Conservation (phyloP, 352 stramenopile species). For the Phytophthora pistaciae region DNA sequence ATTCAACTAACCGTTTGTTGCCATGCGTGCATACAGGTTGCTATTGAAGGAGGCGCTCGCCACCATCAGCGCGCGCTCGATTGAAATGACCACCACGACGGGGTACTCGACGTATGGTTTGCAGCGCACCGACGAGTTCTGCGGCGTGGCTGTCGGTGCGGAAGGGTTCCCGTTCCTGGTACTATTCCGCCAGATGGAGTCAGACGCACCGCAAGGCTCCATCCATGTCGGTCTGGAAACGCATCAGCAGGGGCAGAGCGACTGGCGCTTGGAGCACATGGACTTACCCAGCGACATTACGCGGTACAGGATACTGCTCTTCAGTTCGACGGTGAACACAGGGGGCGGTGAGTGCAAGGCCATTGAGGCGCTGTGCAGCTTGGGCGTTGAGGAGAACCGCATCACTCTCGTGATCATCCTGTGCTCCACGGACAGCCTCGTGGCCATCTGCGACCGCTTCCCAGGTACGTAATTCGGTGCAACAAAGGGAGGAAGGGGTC, state of each 20-base stretch:
- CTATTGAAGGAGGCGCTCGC: slow-evolving; percentile 65
- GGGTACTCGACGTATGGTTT: slow-evolving; percentile 38
- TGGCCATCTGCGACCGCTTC: slow-evolving; percentile 38
- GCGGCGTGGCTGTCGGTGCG: slow-evolving; percentile 47
- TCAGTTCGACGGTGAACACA: slow-evolving; percentile 39
- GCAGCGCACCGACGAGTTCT: slow-evolving; percentile 31
- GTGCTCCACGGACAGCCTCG: slow-evolving; percentile 39
- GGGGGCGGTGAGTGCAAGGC: slow-evolving; percentile 37
- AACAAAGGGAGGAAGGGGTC: neutral
- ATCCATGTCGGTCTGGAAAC: slow-evolving; percentile 30
- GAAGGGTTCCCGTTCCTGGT: slow-evolving; percentile 52
- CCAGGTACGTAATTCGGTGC: slow-evolving; percentile 33
- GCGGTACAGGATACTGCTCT: slow-evolving; percentile 41
- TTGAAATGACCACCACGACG: slow-evolving; percentile 38
- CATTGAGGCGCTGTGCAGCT: slow-evolving; percentile 35
- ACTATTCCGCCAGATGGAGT: slow-evolving; percentile 61
- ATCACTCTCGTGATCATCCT: slow-evolving; percentile 52
- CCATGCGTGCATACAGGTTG: slow-evolving; percentile 28
- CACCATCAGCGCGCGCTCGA: slow-evolving; percentile 23
- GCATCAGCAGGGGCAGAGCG: slow-evolving; percentile 8
- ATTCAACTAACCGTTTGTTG: neutral
- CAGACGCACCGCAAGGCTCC: slow-evolving; percentile 35
- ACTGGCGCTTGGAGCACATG: slow-evolving; percentile 29
- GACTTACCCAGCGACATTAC: slow-evolving; percentile 43
- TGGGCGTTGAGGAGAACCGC: slow-evolving; percentile 28